phyloP scores from a whole-genome alignment of 139 green algal genomes.

The Raphidocelis subcapitata region DNA sequence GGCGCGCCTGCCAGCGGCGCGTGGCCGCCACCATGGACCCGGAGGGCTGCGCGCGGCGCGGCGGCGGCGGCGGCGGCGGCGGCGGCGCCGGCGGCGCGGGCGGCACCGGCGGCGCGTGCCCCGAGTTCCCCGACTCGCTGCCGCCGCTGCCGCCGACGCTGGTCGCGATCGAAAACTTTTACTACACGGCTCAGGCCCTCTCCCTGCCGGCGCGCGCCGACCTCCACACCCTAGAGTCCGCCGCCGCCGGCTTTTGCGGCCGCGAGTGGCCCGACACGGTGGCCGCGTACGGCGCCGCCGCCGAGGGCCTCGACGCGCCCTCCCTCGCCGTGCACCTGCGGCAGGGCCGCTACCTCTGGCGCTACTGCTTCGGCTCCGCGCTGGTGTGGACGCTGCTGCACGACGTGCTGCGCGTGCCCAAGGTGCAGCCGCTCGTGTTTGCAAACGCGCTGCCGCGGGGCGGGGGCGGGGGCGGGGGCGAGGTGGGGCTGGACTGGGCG shows the following conservation, averaged over 20 bases:
- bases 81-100: no score
- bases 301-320: neutral
- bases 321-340: neutral
- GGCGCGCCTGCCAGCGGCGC: conserved; percentile 15
- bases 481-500: conserved; percentile 27
- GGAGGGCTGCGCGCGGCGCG: neutral
- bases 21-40: conserved; percentile 19
- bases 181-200: conserved; percentile 35
- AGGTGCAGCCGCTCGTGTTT: conserved; percentile 37
- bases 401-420: conserved; percentile 35
- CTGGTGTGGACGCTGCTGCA: conserved; percentile 50
- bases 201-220: conserved; percentile 3
- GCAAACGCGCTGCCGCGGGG: conserved; percentile 38
- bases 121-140: no score
- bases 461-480: neutral
- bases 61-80: neutral
- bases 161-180: conserved; percentile 49
- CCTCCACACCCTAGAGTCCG: conserved; percentile 14
- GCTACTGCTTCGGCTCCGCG: conserved; percentile 60
- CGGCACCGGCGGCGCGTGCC: no score
- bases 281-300: neutral
- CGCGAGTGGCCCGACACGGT: conserved; percentile 31
- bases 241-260: conserved; percentile 32
- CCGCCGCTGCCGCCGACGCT: neutral
- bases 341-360: conserved; percentile 32